A percentile compares a stretch with the other conserved stretches of the same genome.
phyloP scores from a whole-genome alignment of 768 basidiomycete genomes.

The Rhodotorula diobovata region DNA sequence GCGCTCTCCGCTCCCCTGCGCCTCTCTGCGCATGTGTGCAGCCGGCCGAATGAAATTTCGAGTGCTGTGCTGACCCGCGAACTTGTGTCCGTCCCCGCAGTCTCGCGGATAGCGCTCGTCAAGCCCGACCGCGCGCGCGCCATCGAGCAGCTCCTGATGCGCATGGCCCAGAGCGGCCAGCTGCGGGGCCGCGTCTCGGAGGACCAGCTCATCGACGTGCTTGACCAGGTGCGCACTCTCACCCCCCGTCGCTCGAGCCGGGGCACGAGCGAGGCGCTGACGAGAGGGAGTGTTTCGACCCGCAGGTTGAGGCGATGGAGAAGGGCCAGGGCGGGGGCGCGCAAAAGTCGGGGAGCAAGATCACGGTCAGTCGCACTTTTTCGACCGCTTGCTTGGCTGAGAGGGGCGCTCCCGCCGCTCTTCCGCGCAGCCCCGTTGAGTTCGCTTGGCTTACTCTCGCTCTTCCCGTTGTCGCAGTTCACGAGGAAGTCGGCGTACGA shows the following conservation, averaged over 20 bases:
- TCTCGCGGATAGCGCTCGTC: slow-evolving; percentile 80
- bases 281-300: neutral
- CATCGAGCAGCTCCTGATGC: slow-evolving; percentile 69
- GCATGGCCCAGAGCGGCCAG: slow-evolving; percentile 81
- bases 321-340: slow-evolving; percentile 28
- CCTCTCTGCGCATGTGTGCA: too few relatives aligned
- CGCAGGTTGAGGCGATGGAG: slow-evolving; percentile 58
- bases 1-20: neutral
- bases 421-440: neutral
- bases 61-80: neutral
- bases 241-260: neutral
- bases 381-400: neutral
- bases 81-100: slow-evolving; percentile 52
- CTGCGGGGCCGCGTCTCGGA: slow-evolving; percentile 71
- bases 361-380: slow-evolving; percentile 48
- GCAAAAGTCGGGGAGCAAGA: slow-evolving; percentile 50
- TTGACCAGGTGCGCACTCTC: slow-evolving; percentile 64
- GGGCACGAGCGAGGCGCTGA: too few relatives aligned
- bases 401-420: too few relatives aligned
- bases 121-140: slow-evolving; percentile 73
- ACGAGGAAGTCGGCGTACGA: slow-evolving; percentile 52
- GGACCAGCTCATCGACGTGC: slow-evolving; percentile 71
- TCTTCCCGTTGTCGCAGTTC: neutral
- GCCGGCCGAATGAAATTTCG: too few relatives aligned
- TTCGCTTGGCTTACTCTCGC: neutral